Evolutionary conservation across 257 asterid species (phyloP).

Genomic region (Lycium ferocissimum): DNA sequence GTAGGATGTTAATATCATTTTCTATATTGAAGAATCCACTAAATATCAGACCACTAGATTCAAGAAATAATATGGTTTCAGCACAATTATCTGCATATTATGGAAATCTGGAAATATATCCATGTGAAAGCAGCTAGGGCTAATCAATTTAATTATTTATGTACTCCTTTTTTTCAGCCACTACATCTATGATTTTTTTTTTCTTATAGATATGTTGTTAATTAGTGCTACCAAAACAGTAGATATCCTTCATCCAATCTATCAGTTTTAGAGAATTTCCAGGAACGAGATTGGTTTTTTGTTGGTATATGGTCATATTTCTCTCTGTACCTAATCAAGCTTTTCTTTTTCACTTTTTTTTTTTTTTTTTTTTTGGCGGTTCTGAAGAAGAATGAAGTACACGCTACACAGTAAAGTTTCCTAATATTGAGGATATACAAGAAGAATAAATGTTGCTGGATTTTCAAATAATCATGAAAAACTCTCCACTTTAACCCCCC

Average conservation of each 20-base stretch:
- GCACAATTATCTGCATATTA: neutral
- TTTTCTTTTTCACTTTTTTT: neutral
- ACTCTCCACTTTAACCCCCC: neutral
- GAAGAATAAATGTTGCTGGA: constrained; percentile 9
- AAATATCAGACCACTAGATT: neutral
- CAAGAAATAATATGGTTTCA: constrained; percentile 5
- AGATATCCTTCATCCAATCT: neutral
- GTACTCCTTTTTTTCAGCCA: neutral
- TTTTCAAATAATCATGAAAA: neutral
- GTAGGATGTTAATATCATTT: neutral
- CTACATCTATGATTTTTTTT: neutral
- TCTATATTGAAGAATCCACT: neutral
- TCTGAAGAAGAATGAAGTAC: neutral
- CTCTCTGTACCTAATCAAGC: neutral
- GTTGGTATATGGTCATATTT: neutral
- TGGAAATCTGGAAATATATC: neutral
- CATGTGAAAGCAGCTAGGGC: neutral
- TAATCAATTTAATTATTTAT: neutral
- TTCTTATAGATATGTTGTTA: neutral
- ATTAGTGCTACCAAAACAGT: too few relatives aligned
- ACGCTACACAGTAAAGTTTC: neutral
- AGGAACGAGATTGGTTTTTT: neutral
- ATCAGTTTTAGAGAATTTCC: neutral
- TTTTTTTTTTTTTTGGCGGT: neutral
- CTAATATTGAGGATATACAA: neutral